Evolutionary conservation across 768 basidiomycete genomes (phyloP).

Genomic region (Leccinum truebloodii): DNA sequence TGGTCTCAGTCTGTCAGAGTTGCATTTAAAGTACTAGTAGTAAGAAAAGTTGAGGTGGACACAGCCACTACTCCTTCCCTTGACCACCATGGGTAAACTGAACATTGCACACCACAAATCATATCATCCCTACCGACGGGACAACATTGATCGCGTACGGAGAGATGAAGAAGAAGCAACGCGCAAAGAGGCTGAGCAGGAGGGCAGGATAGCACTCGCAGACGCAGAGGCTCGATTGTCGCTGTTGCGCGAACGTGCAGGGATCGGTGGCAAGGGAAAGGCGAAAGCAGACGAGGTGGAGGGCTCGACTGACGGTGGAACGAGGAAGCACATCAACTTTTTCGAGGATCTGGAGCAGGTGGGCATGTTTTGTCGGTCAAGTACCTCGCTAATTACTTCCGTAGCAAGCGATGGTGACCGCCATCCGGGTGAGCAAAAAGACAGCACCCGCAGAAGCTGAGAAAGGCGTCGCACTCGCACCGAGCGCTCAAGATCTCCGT

Average conservation of each 20-base stretch:
- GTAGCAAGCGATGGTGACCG: constrained; percentile 47
- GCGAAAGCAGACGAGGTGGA: constrained; percentile 31
- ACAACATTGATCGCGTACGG: constrained; percentile 81
- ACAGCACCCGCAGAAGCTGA: too few relatives aligned
- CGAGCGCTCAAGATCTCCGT: too few relatives aligned
- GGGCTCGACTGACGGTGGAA: constrained; percentile 7
- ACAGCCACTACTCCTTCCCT: neutral
- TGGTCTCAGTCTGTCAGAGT: too few relatives aligned
- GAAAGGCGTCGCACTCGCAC: too few relatives aligned
- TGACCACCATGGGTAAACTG: constrained; percentile 66
- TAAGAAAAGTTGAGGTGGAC: neutral
- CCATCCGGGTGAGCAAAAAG: constrained; percentile 41
- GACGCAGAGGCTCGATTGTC: constrained; percentile 83
- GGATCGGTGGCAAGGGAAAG: constrained; percentile 40
- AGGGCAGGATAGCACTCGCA: constrained; percentile 71
- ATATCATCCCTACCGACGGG: constrained; percentile 81
- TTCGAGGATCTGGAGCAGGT: constrained; percentile 83
- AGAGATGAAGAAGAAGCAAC: constrained; percentile 80
- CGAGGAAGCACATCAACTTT: constrained; percentile 76
- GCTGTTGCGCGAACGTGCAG: constrained; percentile 61
- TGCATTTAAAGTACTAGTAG: too few relatives aligned
- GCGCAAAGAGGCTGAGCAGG: constrained; percentile 64
- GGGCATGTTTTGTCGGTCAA: constrained; percentile 9
- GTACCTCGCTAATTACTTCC: neutral
- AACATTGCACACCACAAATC: constrained; percentile 93